phyloP scores from a whole-genome alignment of 768 basidiomycete species.

The Trametes cubensis region DNA sequence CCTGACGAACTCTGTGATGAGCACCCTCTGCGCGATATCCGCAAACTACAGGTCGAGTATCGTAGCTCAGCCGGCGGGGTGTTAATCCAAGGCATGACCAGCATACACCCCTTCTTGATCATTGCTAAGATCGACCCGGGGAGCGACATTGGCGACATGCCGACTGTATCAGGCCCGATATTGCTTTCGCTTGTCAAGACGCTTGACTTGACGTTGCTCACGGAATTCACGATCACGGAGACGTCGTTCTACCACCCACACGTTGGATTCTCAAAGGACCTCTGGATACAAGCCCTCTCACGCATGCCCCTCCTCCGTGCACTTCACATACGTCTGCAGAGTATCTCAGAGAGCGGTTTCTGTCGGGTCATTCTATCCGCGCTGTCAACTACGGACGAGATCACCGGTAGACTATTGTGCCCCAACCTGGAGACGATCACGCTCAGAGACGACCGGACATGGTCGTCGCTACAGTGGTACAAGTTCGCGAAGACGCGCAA shows the following conservation, averaged over 20 bases:
- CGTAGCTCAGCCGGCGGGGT: conserved; percentile 26
- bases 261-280: conserved; percentile 26
- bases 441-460: conserved; percentile 32
- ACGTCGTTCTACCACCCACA: conserved; percentile 27
- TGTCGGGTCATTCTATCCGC: conserved; percentile 31
- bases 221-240: conserved; percentile 34
- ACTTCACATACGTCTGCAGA: conserved; percentile 30
- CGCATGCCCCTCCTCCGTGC: conserved; percentile 30
- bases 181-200: conserved; percentile 26
- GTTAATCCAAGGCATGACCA: conserved; percentile 24
- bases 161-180: conserved; percentile 28
- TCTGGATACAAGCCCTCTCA: conserved; percentile 31
- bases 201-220: conserved; percentile 29
- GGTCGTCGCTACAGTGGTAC: conserved; percentile 35
- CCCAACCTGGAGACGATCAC: conserved; percentile 30
- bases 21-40: conserved; percentile 30
- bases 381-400: conserved; percentile 25
- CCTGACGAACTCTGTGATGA: conserved; percentile 25
- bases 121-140: conserved; percentile 20
- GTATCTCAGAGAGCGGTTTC: conserved; percentile 32
- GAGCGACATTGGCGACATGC: conserved; percentile 32
- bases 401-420: conserved; percentile 28
- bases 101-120: conserved; percentile 29
- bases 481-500: conserved; percentile 29
- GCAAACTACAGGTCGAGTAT: conserved; percentile 29